Base-by-base conservation (phyloP, 306 rosid genomes). In the Fagus crenata region DNA sequence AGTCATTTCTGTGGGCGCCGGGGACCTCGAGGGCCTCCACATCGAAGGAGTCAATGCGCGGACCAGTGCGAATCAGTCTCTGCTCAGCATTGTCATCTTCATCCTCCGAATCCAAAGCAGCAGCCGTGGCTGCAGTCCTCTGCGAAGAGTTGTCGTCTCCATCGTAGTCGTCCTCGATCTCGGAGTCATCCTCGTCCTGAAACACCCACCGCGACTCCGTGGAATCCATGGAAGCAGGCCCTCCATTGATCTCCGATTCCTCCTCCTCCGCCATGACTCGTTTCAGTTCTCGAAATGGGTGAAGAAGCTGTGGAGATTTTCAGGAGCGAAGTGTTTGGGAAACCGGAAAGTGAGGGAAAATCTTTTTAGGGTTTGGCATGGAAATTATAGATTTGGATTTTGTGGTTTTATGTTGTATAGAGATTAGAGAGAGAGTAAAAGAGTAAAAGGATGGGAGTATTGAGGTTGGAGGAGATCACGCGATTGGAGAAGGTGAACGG, bases 21-120 rank as follows among this genome's bases (percentile, higher is more conserved):
- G 93, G 98, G 74, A 96, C 90, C 80, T 96, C 99, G 35, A 96
- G 98, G 56, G 99, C 99, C 80, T 96, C 99, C 14, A 92, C 99
- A 75, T 96, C 99, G 77, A 96, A 96, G 6, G 99, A 96, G 81
- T 96, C 98, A 61, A 92, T 81, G 43, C 96, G 90, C 0, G 98
- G 99, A 43, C 98, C 99, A 64, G 99, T 96, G 37, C 99, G 93
- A 80, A 96, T 86, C 82, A 96, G 81, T 59, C 84, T 89, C 78
- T 91, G 97, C 74, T 91, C 99, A 1, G 82, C 96, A 87, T 84
- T 86, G 49, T 96, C 91, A 3, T 87, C 99, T 18, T 92, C 97
- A 1, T 92, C 97, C 60, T 92, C 97, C 3, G 99, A 96, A 79
- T 92, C 96, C 59, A 96, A 63, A 77, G 11, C 58, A 1, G 0